Percentiles rank a stretch among this genome's conserved stretches.
These are phyloP conservation scores for Penicillium olsonii DNA, from an alignment of 2,329 filamentous ascomycete genomes.

Conservation along the genomic window DNA sequence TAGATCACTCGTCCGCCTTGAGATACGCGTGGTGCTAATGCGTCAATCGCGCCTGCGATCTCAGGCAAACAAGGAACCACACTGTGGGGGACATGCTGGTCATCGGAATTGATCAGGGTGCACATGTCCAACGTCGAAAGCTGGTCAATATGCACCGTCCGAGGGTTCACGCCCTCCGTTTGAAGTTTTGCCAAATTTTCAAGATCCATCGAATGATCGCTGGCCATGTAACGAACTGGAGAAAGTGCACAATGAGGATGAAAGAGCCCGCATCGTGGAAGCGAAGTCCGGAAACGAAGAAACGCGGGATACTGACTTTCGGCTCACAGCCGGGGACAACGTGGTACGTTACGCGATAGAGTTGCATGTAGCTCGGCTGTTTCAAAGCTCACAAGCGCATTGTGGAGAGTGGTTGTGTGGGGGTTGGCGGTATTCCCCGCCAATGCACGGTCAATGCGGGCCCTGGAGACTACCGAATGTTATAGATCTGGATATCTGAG, in stretches of 20 bases:
- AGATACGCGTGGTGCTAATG: constrained; percentile 32
- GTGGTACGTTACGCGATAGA: constrained; percentile 10
- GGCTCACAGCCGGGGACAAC: too few relatives aligned
- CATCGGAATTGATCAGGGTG: constrained; percentile 40
- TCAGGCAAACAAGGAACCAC: constrained; percentile 33
- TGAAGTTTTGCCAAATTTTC: constrained; percentile 34
- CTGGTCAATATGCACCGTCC: constrained; percentile 38
- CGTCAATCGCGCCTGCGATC: constrained; percentile 39
- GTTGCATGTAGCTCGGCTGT: constrained; percentile 8
- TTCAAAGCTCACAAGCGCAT: constrained; percentile 1
- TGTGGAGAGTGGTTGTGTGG: constrained; percentile 7
- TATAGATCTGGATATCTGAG: not conserved
- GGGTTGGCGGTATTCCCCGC: not conserved
- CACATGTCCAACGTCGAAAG: constrained; percentile 44
- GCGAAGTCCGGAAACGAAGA: not conserved
- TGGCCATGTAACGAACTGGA: constrained; percentile 2
- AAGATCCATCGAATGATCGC: constrained; percentile 17
- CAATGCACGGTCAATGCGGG: too few relatives aligned
- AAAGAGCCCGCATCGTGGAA: not conserved
- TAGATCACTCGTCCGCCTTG: constrained; percentile 39
- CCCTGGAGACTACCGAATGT: too few relatives aligned
- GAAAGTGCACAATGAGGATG: not conserved
- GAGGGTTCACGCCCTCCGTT: constrained; percentile 41
- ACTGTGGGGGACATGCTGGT: constrained; percentile 34
- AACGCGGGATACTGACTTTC: not conserved